phyloP scores from a whole-genome alignment of 2,329 filamentous ascomycete genomes.

The Alternaria alternata region DNA sequence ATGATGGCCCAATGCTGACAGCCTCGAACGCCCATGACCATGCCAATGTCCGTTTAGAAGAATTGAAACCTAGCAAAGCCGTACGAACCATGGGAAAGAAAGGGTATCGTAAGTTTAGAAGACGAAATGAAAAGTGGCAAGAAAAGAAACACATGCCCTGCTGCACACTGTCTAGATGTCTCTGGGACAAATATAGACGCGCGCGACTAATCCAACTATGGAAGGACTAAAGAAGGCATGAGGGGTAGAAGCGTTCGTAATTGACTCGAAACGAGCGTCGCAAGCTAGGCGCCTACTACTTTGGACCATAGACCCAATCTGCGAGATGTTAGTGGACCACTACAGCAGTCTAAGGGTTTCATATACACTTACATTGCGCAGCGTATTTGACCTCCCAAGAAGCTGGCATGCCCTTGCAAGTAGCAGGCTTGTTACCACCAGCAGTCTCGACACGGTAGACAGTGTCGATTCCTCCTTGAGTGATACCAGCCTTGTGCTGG shows the following conservation, averaged over 20 bases:
- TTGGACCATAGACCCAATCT: constrained; percentile 56
- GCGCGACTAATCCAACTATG: constrained; percentile 6
- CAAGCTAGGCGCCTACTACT: constrained; percentile 29
- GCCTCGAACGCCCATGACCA: constrained; percentile 4
- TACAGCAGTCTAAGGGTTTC: not conserved
- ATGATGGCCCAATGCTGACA: not conserved
- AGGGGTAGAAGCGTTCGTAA: constrained; percentile 11
- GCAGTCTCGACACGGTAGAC: constrained; percentile 61
- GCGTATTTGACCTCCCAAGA: constrained; percentile 55
- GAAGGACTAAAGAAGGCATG: not conserved
- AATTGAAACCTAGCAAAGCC: not conserved
- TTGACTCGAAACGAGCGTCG: constrained; percentile 18
- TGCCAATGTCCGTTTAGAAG: not conserved
- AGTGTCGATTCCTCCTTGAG: constrained; percentile 52
- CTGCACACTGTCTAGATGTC: not conserved
- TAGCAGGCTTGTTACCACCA: constrained; percentile 53
- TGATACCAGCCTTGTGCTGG: constrained; percentile 49
- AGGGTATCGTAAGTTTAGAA: constrained; percentile 24
- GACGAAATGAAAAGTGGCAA: constrained; percentile 4
- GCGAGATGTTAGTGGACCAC: constrained; percentile 10
- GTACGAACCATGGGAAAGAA: constrained; percentile 1
- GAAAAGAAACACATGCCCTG: not conserved
- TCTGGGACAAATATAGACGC: constrained; percentile 3
- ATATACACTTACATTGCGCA: constrained; percentile 42
- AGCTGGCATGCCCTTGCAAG: constrained; percentile 48